These are phyloP conservation scores for Lipomyces lipofer DNA, from an alignment of 805 yeast genomes.

Conservation along the genomic window DNA sequence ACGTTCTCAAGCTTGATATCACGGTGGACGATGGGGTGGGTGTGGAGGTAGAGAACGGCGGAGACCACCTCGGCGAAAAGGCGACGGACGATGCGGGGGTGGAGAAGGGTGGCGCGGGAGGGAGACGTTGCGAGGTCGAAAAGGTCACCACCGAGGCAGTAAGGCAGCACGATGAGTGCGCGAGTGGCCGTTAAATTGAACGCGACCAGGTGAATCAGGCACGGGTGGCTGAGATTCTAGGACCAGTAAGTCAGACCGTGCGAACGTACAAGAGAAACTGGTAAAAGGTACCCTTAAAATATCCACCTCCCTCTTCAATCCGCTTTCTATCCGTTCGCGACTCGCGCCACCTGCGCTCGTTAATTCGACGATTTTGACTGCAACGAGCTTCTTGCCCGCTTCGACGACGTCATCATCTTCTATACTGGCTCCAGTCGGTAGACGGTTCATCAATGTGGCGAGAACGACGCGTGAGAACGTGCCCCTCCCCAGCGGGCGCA, in stretches of 20 bases:
- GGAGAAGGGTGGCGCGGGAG: slow-evolving; percentile 45
- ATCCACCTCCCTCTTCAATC: slow-evolving; percentile 71
- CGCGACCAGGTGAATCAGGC: slow-evolving; percentile 24
- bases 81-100: slow-evolving; percentile 54
- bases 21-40: slow-evolving; percentile 72
- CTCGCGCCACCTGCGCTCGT: slow-evolving; percentile 46
- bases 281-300: slow-evolving; percentile 46
- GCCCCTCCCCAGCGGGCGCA: slow-evolving; percentile 43
- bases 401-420: slow-evolving; percentile 9
- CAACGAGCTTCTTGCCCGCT: slow-evolving; percentile 45
- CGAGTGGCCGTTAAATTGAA: slow-evolving; percentile 39
- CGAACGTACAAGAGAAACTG: too few species aligned
- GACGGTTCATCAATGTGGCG: slow-evolving; percentile 36
- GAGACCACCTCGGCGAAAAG: slow-evolving; percentile 68
- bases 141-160: slow-evolving; percentile 82
- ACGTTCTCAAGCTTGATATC: slow-evolving; percentile 84
- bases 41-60: slow-evolving; percentile 74
- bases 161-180: slow-evolving; percentile 64
- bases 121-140: slow-evolving; percentile 56
- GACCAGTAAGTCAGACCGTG: neutral
- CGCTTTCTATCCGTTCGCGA: slow-evolving; percentile 56
- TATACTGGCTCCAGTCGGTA: neutral
- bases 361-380: slow-evolving; percentile 65
- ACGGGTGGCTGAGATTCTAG: slow-evolving; percentile 25
- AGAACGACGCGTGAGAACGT: slow-evolving; percentile 45